phyloP scores from a whole-genome alignment of 1,139 yeast species.

The Geotrichum restrictum region DNA sequence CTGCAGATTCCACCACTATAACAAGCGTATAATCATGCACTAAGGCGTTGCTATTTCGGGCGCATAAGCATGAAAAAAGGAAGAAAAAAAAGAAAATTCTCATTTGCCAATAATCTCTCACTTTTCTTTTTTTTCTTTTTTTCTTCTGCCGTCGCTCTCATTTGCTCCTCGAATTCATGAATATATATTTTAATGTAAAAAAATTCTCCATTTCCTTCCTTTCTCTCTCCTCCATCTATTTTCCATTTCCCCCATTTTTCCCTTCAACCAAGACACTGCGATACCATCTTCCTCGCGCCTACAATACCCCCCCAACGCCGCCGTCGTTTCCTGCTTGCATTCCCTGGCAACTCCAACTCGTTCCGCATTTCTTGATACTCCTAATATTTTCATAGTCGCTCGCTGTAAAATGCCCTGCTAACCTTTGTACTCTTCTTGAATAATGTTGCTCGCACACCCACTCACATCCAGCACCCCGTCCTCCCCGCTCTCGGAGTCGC shows the following conservation, averaged over 20 bases:
- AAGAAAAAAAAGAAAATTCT: neutral
- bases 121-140: neutral
- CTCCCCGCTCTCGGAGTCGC: neutral
- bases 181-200: no score
- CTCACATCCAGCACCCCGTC: constrained; percentile 1
- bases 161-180: neutral
- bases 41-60: neutral
- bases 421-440: neutral
- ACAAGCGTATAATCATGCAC: neutral
- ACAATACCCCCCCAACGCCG: neutral
- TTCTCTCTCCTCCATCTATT: no score
- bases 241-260: no score
- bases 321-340: neutral
- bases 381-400: no score
- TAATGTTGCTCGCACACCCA: constrained; percentile 11
- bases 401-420: neutral
- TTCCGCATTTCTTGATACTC: neutral
- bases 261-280: no score
- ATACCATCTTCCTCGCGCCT: no score
- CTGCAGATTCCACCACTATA: neutral
- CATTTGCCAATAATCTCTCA: constrained; percentile 1
- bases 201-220: neutral
- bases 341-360: neutral
- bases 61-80: neutral
- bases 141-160: neutral